A percentile compares a stretch with the other conserved stretches of the same genome.
These are phyloP conservation scores for Medicago truncatula DNA, from an alignment of 306 rosid species.

Conservation along the genomic window MtrunA17r5.0-ANR NC_053048.1:8643001-8643500, in stretches of 20 bases:
- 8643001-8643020: slow-evolving; percentile 35
- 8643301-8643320: background rate
- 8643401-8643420: slow-evolving; percentile 19
- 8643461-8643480: background rate
- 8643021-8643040: slow-evolving; percentile 17
- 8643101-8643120: slow-evolving; percentile 63
- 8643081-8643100: slow-evolving; percentile 45
- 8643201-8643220: slow-evolving; percentile 53
- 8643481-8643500: background rate
- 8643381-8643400: slow-evolving; percentile 14
- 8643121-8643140: slow-evolving; percentile 52
- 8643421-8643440: background rate
- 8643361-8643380: slow-evolving; percentile 3
- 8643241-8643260: slow-evolving; percentile 28
- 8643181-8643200: slow-evolving; percentile 49
- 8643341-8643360: slow-evolving; percentile 1
- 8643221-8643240: slow-evolving; percentile 12
- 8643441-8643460: background rate
- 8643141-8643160: slow-evolving; percentile 52
- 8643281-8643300: slow-evolving; percentile 13
- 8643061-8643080: slow-evolving; percentile 34
- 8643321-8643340: slow-evolving; percentile 15
- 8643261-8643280: background rate
- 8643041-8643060: slow-evolving; percentile 1
- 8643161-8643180: slow-evolving; percentile 49